phyloP scores from a whole-genome alignment of 1,139 yeast genomes.

The Magnusiomyces sp. region DNA sequence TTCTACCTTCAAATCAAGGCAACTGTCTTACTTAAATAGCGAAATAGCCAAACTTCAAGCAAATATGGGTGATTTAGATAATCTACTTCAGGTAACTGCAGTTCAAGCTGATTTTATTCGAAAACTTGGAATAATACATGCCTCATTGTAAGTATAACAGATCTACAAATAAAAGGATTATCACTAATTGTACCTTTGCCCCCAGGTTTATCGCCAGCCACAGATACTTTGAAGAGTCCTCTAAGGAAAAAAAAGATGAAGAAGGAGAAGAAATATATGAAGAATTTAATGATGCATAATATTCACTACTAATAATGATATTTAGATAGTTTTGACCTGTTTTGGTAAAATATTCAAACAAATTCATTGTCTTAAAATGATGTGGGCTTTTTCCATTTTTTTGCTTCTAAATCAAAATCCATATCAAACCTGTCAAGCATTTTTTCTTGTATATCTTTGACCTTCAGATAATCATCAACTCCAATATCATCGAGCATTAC shows the following conservation, averaged over 20 bases:
- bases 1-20: conserved; percentile 39
- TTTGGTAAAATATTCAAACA: background rate
- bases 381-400: conserved; percentile 14
- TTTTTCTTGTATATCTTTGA: conserved; percentile 20
- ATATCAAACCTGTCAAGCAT: conserved; percentile 20
- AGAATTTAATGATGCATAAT: too few relatives aligned
- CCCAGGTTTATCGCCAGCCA: conserved; percentile 52
- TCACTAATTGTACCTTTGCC: conserved; percentile 1
- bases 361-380: too few relatives aligned
- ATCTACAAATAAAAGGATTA: background rate
- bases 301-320: too few relatives aligned
- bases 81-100: conserved; percentile 44
- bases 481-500: conserved; percentile 32
- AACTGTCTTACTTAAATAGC: conserved; percentile 51
- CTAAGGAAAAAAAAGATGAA: conserved; percentile 12
- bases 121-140: conserved; percentile 52
- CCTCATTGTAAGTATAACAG: conserved; percentile 41
- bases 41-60: conserved; percentile 58
- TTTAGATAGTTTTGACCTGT: too few relatives aligned
- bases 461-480: conserved; percentile 18
- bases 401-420: conserved; percentile 20
- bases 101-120: conserved; percentile 50
- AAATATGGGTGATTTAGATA: conserved; percentile 49
- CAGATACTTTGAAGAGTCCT: conserved; percentile 47
- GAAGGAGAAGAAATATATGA: background rate